Conservation (phyloP, 116 monocot species). For the Dioscorea cayenensis region DNA sequence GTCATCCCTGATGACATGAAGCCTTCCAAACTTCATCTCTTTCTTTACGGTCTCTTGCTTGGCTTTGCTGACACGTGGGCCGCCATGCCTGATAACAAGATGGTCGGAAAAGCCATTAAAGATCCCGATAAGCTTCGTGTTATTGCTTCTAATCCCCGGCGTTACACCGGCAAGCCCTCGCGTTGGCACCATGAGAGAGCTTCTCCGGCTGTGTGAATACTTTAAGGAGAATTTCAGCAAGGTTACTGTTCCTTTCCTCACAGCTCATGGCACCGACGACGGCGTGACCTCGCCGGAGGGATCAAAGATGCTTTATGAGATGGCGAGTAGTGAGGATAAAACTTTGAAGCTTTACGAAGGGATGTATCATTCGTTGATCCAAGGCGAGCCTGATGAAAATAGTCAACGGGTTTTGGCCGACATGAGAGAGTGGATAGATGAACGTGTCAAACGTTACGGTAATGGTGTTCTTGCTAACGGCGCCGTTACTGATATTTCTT, state of each 20-base stretch:
- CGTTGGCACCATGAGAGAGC: conserved; percentile 92
- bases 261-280: conserved; percentile 81
- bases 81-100: conserved; percentile 83
- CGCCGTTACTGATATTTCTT: no score
- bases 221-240: conserved; percentile 43
- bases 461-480: no score
- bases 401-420: conserved; percentile 57
- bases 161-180: conserved; percentile 63
- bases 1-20: conserved; percentile 87
- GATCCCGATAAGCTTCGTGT: conserved; percentile 54
- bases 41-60: conserved; percentile 72
- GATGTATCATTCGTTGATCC: conserved; percentile 85
- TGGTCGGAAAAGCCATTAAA: conserved; percentile 86
- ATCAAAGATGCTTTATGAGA: conserved; percentile 68
- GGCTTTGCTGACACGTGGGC: conserved; percentile 92
- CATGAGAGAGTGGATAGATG: conserved; percentile 78
- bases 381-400: conserved; percentile 91
- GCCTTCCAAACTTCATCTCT: conserved; percentile 59
- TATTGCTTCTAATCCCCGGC: conserved; percentile 70
- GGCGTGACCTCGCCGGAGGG: conserved; percentile 63
- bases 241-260: conserved; percentile 66
- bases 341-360: conserved; percentile 65
- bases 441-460: conserved; percentile 41
- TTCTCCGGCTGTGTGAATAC: conserved; percentile 45
- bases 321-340: conserved; percentile 71